These are phyloP conservation scores for Helotiales sp. DNA, from an alignment of 2,329 filamentous ascomycete species.

Conservation along the genomic window DNA sequence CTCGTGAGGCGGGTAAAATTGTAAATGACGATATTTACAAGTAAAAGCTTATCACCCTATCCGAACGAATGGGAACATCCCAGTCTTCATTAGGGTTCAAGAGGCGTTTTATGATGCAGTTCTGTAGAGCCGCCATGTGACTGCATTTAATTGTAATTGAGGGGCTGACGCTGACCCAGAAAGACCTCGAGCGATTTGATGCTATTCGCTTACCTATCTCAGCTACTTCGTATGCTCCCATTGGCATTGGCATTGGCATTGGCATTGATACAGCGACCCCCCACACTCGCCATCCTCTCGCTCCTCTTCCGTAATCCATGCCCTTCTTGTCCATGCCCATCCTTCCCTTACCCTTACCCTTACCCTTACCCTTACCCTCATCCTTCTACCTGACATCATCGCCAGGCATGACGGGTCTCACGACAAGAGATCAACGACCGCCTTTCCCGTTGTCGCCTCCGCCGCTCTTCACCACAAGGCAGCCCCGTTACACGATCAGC, in stretches of 20 bases:
- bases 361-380: neutral
- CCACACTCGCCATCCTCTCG: neutral
- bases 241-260: neutral
- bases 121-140: slow-evolving; percentile 4
- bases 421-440: slow-evolving; percentile 8
- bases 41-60: neutral
- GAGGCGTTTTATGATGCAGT: slow-evolving; percentile 11
- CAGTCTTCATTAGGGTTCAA: slow-evolving; percentile 8
- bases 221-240: neutral
- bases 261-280: slow-evolving; percentile 1
- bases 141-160: neutral
- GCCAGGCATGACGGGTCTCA: neutral
- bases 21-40: neutral
- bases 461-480: slow-evolving; percentile 1
- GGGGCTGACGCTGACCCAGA: neutral
- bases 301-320: neutral
- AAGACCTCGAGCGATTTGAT: neutral
- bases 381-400: slow-evolving; percentile 16
- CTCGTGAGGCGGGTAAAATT: neutral
- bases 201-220: neutral
- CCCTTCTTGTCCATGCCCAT: neutral
- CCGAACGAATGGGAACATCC: slow-evolving; percentile 11
- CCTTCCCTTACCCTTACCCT: no score
- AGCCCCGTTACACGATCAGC: slow-evolving; percentile 11
- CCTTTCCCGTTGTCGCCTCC: slow-evolving; percentile 13